phyloP scores from a whole-genome alignment of 2,329 filamentous ascomycete species.

The Torrubiellomyces zombiae region DNA sequence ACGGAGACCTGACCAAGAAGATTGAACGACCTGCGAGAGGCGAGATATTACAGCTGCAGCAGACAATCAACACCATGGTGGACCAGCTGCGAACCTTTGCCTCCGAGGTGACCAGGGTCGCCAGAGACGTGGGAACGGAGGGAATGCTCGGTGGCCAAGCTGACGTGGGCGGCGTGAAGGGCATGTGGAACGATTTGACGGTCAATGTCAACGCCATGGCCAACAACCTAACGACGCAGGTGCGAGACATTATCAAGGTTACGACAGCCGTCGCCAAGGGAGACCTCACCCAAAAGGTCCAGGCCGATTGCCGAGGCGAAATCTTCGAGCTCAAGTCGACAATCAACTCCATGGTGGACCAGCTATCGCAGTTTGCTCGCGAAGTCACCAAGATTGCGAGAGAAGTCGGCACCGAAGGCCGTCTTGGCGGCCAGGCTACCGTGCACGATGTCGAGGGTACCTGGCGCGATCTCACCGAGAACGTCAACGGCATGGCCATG shows the following conservation, averaged over 20 bases:
- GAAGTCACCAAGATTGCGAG: conserved; percentile 94
- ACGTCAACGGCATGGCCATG: conserved; percentile 97
- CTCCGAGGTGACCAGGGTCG: conserved; percentile 68
- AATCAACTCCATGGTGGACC: conserved; percentile 98
- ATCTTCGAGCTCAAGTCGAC: conserved; percentile 92
- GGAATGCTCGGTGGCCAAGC: conserved; percentile 70
- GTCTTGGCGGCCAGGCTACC: conserved; percentile 84
- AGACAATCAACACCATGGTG: conserved; percentile 83
- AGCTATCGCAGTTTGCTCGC: conserved; percentile 87
- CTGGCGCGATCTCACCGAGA: conserved; percentile 89
- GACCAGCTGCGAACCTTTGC: conserved; percentile 72
- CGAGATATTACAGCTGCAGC: conserved; percentile 68
- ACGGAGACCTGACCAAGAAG: conserved; percentile 71
- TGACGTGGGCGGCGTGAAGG: conserved; percentile 68
- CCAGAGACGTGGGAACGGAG: conserved; percentile 70
- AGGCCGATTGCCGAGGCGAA: conserved; percentile 81
- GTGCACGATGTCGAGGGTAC: conserved; percentile 94
- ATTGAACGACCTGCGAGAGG: conserved; percentile 67
- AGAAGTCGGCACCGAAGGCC: conserved; percentile 91
- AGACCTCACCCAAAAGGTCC: conserved; percentile 92
- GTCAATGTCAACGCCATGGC: conserved; percentile 82
- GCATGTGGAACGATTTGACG: conserved; percentile 78
- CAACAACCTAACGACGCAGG: conserved; percentile 72
- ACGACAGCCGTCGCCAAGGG: conserved; percentile 61
- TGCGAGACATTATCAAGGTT: conserved; percentile 84